These are phyloP conservation scores for Eucalyptus dawsonii DNA, from an alignment of 345 rosid species.

Conservation along the genomic window DNA sequence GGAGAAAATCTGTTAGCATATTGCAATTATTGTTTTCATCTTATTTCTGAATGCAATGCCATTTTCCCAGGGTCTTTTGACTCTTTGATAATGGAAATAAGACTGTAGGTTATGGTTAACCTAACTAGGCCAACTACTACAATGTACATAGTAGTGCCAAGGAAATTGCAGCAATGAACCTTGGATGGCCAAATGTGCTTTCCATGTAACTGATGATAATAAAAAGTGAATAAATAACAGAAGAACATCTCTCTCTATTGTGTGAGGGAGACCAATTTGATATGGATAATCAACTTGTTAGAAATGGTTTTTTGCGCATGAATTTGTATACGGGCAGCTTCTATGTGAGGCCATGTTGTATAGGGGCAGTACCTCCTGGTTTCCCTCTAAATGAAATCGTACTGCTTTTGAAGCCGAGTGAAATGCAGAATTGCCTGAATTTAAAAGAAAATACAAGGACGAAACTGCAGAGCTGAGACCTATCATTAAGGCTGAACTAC, in stretches of 20 bases:
- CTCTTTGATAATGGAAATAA: slow-evolving; percentile 2
- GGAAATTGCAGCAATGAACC: slow-evolving; percentile 98
- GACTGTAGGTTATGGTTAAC: slow-evolving; percentile 94
- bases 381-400: not conserved
- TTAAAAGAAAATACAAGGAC: slow-evolving; percentile 74
- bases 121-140: slow-evolving; percentile 86
- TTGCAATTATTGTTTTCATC: not conserved
- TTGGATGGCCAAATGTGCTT: slow-evolving; percentile 87
- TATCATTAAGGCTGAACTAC: slow-evolving; percentile 59
- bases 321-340: not conserved
- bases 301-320: not conserved
- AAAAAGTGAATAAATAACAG: slow-evolving; percentile 28
- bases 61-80: not conserved
- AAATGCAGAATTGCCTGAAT: slow-evolving; percentile 73
- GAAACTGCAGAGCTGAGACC: slow-evolving; percentile 86
- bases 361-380: not conserved
- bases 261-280: not conserved
- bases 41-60: not conserved
- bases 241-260: not conserved
- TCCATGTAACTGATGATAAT: slow-evolving; percentile 92
- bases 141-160: slow-evolving; percentile 95
- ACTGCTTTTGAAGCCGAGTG: slow-evolving; percentile 75
- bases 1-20: not conserved
- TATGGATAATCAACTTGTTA: not conserved
- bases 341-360: not conserved